A percentile compares a stretch with the other conserved stretches of the same genome.
Evolutionary conservation across 176 grass and related monocot genomes (phyloP).

Genomic region (Zoysia pacifica): DNA sequence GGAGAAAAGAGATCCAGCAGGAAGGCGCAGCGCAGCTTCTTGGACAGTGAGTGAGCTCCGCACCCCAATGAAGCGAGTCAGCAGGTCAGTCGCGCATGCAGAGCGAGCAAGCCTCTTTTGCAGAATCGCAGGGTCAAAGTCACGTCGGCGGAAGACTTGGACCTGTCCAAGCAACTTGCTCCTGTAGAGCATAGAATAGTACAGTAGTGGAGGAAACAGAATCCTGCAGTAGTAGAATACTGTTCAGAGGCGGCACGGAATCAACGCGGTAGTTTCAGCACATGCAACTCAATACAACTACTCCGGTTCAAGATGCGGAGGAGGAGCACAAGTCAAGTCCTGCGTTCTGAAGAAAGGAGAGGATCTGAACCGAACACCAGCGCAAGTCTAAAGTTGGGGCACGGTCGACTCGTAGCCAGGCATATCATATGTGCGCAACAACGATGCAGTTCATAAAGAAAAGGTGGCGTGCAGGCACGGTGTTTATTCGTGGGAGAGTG

Average conservation of each 20-base stretch:
- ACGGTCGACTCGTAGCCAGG: not conserved
- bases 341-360: not conserved
- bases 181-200: too few relatives aligned
- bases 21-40: conserved; percentile 37
- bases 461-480: not conserved
- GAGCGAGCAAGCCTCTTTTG: not conserved
- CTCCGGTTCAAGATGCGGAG: not conserved
- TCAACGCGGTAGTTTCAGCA: not conserved
- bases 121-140: conserved; percentile 29
- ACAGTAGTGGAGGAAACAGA: not conserved
- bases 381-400: conserved; percentile 23
- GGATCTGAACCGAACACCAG: not conserved
- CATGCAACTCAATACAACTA: not conserved
- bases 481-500: not conserved
- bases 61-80: not conserved
- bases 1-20: not conserved
- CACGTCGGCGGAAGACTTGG: conserved; percentile 37
- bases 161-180: conserved; percentile 12
- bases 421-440: not conserved
- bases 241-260: not conserved
- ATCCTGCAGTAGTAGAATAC: not conserved
- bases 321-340: not conserved
- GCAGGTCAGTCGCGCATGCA: not conserved
- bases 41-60: not conserved
- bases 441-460: not conserved